These are phyloP conservation scores for Daldinia bambusicola DNA, from an alignment of 495 filamentous ascomycete genomes.

Conservation along the genomic window DNA sequence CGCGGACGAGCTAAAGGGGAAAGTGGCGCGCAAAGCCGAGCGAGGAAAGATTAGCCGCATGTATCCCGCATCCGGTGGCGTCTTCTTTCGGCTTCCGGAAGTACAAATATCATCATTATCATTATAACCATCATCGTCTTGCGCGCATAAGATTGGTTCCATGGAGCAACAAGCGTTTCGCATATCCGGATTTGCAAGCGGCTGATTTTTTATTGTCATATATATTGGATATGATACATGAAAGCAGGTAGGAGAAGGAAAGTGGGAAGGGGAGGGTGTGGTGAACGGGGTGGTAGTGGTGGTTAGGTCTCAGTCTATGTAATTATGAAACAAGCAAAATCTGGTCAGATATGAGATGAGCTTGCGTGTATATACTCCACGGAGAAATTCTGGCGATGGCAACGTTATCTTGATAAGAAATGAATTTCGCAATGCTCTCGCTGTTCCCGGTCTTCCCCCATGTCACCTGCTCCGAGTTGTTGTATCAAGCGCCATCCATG, in stretches of 20 bases:
- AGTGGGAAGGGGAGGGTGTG: neutral
- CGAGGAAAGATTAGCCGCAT: neutral
- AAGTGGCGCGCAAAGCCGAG: neutral
- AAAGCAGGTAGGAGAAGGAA: neutral
- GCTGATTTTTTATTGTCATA: constrained; percentile 7
- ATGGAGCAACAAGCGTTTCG: constrained; percentile 11
- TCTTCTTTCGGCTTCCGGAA: neutral
- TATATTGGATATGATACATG: constrained; percentile 15
- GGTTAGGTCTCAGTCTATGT: too few species aligned
- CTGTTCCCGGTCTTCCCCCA: neutral
- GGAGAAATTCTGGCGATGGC: constrained; percentile 1
- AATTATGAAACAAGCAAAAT: constrained; percentile 23
- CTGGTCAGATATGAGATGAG: constrained; percentile 1
- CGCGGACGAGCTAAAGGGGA: neutral
- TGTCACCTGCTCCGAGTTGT: constrained; percentile 1
- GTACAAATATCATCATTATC: neutral
- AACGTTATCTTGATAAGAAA: constrained; percentile 1
- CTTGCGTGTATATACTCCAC: constrained; percentile 19
- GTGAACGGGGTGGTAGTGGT: neutral
- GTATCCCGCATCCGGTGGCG: constrained; percentile 16
- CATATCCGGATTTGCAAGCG: constrained; percentile 19
- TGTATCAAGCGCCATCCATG: neutral
- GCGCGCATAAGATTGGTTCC: constrained; percentile 22
- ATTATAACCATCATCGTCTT: neutral
- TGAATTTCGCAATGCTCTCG: neutral